phyloP scores from a whole-genome alignment of 345 rosid genomes.

The Citrus medica region DNA sequence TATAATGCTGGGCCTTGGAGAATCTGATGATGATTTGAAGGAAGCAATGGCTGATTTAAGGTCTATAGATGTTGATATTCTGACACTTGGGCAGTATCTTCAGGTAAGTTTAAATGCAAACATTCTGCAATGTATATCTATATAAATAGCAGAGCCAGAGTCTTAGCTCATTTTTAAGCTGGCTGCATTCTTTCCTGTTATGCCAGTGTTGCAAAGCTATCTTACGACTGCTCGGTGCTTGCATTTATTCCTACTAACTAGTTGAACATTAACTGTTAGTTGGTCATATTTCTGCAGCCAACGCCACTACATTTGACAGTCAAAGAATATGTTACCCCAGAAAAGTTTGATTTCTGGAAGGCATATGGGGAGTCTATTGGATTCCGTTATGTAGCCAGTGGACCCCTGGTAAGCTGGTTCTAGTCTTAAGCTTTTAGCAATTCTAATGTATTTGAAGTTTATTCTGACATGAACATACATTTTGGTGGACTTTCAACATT shows the following conservation, averaged over 20 bases:
- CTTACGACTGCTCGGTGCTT: neutral
- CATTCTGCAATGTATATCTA: neutral
- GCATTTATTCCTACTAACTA: neutral
- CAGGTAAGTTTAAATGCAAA: constrained; percentile 55
- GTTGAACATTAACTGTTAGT: neutral
- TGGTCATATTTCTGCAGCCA: constrained; percentile 55
- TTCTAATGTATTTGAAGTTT: neutral
- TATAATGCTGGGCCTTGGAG: constrained; percentile 98
- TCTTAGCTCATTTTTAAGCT: neutral
- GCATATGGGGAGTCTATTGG: constrained; percentile 93
- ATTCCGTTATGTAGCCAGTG: constrained; percentile 93
- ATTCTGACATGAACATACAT: neutral
- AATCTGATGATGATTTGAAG: constrained; percentile 82
- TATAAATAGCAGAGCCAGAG: neutral
- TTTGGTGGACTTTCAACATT: neutral
- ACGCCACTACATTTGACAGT: constrained; percentile 93
- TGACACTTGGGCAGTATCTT: constrained; percentile 95
- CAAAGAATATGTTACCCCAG: constrained; percentile 90
- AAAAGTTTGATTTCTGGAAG: constrained; percentile 94
- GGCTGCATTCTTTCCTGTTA: neutral
- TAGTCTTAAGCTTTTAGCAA: neutral
- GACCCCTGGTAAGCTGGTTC: constrained; percentile 73
- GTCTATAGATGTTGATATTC: constrained; percentile 85
- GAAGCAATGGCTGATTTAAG: constrained; percentile 87
- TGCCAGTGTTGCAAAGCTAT: constrained; percentile 1